Conservation (phyloP, 1,139 yeast genomes). For the Suhomyces maxii region DNA sequence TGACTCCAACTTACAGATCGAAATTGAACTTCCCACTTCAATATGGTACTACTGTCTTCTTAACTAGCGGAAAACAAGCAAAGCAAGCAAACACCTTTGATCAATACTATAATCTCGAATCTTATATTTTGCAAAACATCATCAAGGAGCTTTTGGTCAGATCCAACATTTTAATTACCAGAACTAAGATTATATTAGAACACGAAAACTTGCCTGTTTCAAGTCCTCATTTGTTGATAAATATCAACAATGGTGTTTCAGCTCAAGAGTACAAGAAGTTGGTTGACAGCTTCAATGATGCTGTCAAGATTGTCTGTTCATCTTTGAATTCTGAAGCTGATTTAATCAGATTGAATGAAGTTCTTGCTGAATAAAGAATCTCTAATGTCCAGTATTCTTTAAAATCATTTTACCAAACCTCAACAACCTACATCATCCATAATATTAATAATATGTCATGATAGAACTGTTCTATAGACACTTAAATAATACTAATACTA, state of each 20-base stretch:
- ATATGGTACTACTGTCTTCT: conserved; percentile 46
- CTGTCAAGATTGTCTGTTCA: conserved; percentile 17
- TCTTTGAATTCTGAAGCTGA: conserved; percentile 10
- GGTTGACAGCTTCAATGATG: conserved; percentile 15
- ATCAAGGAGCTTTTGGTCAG: conserved; percentile 52
- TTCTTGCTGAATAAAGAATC: conserved; percentile 6
- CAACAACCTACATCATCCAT: background rate
- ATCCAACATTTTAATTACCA: conserved; percentile 62
- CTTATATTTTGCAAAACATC: conserved; percentile 60
- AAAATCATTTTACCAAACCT: background rate
- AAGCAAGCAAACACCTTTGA: conserved; percentile 36
- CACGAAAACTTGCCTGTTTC: conserved; percentile 77
- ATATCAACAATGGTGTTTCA: conserved; percentile 56
- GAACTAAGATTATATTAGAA: conserved; percentile 66
- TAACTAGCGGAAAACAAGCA: conserved; percentile 41
- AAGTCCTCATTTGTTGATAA: conserved; percentile 65
- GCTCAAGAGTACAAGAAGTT: conserved; percentile 48
- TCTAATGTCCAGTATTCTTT: background rate
- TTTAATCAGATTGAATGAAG: conserved; percentile 10
- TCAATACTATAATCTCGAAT: conserved; percentile 57
- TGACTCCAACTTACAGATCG: conserved; percentile 45
- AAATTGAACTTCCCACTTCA: conserved; percentile 44
- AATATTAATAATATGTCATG: conserved; percentile 8
- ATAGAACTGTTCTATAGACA: conserved; percentile 7
- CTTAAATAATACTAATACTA: conserved; percentile 1